These are phyloP conservation scores for Kluyveromyces siamensis DNA, from an alignment of 805 yeast genomes.

Conservation along the genomic window DNA sequence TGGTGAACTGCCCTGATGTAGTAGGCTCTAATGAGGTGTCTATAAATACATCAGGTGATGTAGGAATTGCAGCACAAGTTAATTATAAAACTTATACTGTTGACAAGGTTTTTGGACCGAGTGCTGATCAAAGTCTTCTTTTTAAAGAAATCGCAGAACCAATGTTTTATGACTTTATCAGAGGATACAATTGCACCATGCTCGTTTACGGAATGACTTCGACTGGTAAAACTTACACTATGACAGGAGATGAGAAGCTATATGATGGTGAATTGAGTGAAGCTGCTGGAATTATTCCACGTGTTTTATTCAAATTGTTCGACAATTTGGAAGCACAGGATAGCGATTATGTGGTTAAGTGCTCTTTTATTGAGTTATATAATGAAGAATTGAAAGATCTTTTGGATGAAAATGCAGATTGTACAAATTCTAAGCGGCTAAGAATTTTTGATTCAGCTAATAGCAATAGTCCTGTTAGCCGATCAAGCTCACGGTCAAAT, in stretches of 20 bases:
- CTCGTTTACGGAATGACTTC: constrained; percentile 92
- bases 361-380: constrained; percentile 78
- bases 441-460: constrained; percentile 40
- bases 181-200: constrained; percentile 73
- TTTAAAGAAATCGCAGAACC: constrained; percentile 62
- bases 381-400: constrained; percentile 80
- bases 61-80: constrained; percentile 33
- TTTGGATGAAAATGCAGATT: constrained; percentile 29
- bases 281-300: constrained; percentile 59
- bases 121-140: constrained; percentile 59
- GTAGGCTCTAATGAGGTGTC: constrained; percentile 39
- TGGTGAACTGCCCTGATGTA: constrained; percentile 43
- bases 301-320: constrained; percentile 50
- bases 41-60: constrained; percentile 34
- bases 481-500: constrained; percentile 15
- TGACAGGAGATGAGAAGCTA: constrained; percentile 57
- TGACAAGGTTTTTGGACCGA: constrained; percentile 78
- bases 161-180: constrained; percentile 54
- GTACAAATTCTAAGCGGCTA: constrained; percentile 37
- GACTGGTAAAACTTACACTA: constrained; percentile 75
- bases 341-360: constrained; percentile 55
- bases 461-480: constrained; percentile 7
- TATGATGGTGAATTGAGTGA: constrained; percentile 30
- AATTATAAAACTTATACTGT: constrained; percentile 54
- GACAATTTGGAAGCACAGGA: constrained; percentile 33